Evolutionary conservation across 805 yeast species (phyloP), one percentile per base, ranked within the genome.

Genomic region (Metschnikowia anglica): DNA sequence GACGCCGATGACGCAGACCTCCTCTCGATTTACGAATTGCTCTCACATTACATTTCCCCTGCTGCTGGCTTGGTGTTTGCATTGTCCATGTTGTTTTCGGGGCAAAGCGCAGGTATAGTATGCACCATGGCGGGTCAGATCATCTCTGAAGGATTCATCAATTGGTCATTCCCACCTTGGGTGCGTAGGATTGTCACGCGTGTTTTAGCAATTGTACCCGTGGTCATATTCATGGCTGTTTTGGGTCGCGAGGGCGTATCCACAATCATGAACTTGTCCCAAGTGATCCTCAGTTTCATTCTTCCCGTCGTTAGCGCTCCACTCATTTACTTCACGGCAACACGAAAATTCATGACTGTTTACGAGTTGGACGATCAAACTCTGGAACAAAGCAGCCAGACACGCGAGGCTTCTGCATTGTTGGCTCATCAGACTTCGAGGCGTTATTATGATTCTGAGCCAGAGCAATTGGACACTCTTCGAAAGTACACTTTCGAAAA

Each of bases 121-220:
- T 71, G 76, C 51, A 71, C 76, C 3, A 71, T 71, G 76, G 72
- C 76, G 2, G 76, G 76, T 10, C 76, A 71, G 51, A 71, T 71
- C 41, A 62, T 71, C 12, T 62, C 70, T 28, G 76, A 71, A 47
- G 76, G 76, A 0, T 71, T 71, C 49, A 68, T 71, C 36, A 68
- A 69, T 47, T 71, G 76, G 76, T 52, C 72, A 1, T 49, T 71
- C 34, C 52, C 55, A 40, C 75, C 76, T 1, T 71, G 76, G 76
- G 53, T 67, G 6, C 62, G 76, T 43, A 55, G 76, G 36, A 56
- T 71, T 11, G 50, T 69, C 13, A 71, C 76, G 3, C 57, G 76
- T 45, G 56, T 64, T 1, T 47, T 71, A 41, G 76, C 76, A 15
- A 68, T 71, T 26, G 51, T 68, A 3, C 76, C 76, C 0, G 75